Base-by-base conservation (phyloP, 1,284 basidiomycete species). In the Afroboletus lepidellus region DNA sequence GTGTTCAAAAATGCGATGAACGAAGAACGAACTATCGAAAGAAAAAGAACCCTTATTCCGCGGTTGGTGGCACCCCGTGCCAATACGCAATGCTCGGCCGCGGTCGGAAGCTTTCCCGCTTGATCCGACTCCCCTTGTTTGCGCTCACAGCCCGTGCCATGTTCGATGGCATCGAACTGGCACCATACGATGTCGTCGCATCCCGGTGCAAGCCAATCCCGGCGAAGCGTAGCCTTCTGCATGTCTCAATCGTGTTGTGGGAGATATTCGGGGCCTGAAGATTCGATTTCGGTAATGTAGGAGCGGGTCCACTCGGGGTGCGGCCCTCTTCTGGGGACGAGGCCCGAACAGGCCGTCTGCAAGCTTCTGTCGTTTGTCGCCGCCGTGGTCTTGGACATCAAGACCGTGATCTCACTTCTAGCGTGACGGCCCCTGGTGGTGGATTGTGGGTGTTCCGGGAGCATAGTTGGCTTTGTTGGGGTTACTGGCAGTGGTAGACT, bases 101-200 rank as follows among this genome's bases (percentile, higher is more conserved):
- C 9, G 89, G 88, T 64, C 81, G 85, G 67, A 91, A 91, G 66
- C 88, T 90, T 71, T 90, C 88, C 56, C 84, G 75, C 51, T 53
- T 67, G 37, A 69, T 63, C 21, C 63, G 60, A 41, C 76, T 69
- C 21, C 76, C 75, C 61, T 80, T 83, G 67, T 73, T 74, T 48
- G 72, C 67, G 16, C 65, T 65, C 33, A 54, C 59, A 11, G 67
- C 58, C 20, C 63, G 59, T 41, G 60, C 53, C 21, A 57, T 46
- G 18, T 57, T 59, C n/a, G 71, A 65, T 9, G 65, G 63, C 41
- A 64, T 61, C 15, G 71, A 51, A 37, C 34, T 52, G 4, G 53
- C 33, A 24, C 52, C 58, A 20, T 56, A 55, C 18, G 59, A 51
- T 30, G 61, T 66, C 15, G 45, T 55, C 0, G 36, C 39, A 6